A percentile compares a stretch with the other conserved stretches of the same genome.
Evolutionary conservation across 768 basidiomycete species (phyloP).

Genomic region (Ramaria rubella): DNA sequence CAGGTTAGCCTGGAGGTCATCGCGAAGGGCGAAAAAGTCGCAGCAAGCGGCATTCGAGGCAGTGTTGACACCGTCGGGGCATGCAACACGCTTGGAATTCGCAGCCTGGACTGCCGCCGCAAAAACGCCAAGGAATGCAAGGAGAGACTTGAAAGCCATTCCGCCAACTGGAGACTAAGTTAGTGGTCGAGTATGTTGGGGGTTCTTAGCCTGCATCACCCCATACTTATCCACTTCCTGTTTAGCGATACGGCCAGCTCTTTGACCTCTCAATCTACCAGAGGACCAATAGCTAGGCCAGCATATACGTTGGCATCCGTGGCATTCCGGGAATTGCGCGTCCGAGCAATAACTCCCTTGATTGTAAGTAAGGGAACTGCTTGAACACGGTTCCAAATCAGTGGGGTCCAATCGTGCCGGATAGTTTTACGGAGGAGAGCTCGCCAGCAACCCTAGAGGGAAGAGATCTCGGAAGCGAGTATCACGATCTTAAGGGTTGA

Average conservation of each 20-base stretch:
- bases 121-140: slow-evolving; percentile 3
- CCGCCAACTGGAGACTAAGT: not conserved
- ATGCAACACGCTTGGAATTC: slow-evolving; percentile 5
- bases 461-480: no score
- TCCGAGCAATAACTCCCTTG: no score
- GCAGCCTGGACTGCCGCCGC: slow-evolving; percentile 1
- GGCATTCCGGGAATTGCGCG: no score
- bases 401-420: not conserved
- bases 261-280: no score
- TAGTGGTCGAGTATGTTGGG: not conserved
- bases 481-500: no score
- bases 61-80: slow-evolving; percentile 2
- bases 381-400: not conserved
- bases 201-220: not conserved
- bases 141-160: not conserved
- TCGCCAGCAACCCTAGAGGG: not conserved
- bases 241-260: no score
- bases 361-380: not conserved
- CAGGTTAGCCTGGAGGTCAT: slow-evolving; percentile 10
- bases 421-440: not conserved
- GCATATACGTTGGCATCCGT: not conserved
- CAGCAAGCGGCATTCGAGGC: slow-evolving; percentile 5
- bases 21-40: slow-evolving; percentile 7
- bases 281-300: not conserved
- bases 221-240: not conserved